Base-by-base conservation (phyloP, 2,329 filamentous ascomycete genomes). In the Graphiopsis chlorocephala region DNA sequence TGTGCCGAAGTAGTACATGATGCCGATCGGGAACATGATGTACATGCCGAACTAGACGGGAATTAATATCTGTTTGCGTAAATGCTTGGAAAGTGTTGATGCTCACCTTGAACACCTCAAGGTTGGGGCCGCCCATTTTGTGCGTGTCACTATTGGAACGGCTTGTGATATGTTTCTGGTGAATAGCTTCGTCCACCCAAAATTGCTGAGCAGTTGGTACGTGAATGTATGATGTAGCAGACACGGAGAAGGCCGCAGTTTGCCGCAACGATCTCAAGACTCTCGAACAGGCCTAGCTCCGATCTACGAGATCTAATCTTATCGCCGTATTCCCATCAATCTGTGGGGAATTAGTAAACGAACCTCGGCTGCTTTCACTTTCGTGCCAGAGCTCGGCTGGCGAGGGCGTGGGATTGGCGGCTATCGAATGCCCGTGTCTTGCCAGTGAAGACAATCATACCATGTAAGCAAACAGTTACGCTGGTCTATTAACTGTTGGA, bases 1-100 rank as follows among this genome's bases (percentile, higher is more conserved):
- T 64, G 93, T 97, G 76, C 95, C 95, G 79, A 98, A 99, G 83
- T 99, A 99, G 85, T 96, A 98, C 95, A 99, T 99, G 84, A 95
- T 93, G 72, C 92, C 93, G 74, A 99, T 98, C 20, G 95, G 95
- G 81, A 99, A 99, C 85, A 97, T 90, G 82, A 99, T 89, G 83
- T 99, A 99, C 86, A 96, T 91, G 82, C 94, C 93, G 79, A 99
- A 99, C 94, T 97, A 11, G 60, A 35, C n/a, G 31, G 56, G 17
- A 15, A 42, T 64, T 14, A 64, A 23, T 55, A n/a, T 45, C 26
- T 23, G 10, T n/a, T 31, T 26, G 42, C 12, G 14, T 42, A n/a
- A 35, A 25, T 33, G 17, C 15, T 33, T 15, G 58, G 20, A 26
- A 47, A 25, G 20, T 26, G 14, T 31, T 38, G 25, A 20, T 6